phyloP scores from a whole-genome alignment of 768 basidiomycete species.

The Hydnum rufescens region DNA sequence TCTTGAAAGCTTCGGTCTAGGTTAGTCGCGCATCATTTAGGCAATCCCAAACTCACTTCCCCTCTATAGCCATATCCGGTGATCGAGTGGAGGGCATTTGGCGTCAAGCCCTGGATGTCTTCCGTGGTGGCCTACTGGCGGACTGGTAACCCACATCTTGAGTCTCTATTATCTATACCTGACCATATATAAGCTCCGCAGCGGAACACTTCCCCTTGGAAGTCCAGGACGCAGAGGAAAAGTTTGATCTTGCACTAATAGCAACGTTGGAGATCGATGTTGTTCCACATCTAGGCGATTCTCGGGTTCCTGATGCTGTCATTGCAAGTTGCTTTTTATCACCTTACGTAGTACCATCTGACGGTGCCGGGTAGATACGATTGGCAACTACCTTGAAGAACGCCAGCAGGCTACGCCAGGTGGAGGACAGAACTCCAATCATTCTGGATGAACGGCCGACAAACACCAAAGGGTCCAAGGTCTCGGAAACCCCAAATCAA shows the following conservation, averaged over 20 bases:
- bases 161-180: slow-evolving; percentile 5
- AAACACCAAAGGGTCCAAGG: neutral
- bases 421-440: slow-evolving; percentile 8
- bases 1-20: slow-evolving; percentile 29
- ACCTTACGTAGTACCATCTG: neutral
- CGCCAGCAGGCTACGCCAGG: slow-evolving; percentile 45
- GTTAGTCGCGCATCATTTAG: slow-evolving; percentile 19
- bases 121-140: slow-evolving; percentile 60
- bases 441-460: too few relatives aligned
- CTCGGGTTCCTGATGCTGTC: slow-evolving; percentile 49
- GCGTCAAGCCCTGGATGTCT: slow-evolving; percentile 65
- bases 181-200: slow-evolving; percentile 28
- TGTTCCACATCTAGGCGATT: slow-evolving; percentile 50
- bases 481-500: slow-evolving; percentile 1
- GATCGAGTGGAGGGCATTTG: slow-evolving; percentile 66
- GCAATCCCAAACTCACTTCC: neutral
- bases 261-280: slow-evolving; percentile 62
- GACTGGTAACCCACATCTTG: slow-evolving; percentile 37
- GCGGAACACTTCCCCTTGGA: slow-evolving; percentile 39
- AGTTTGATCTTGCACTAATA: slow-evolving; percentile 68
- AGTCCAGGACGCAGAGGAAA: slow-evolving; percentile 58
- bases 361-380: slow-evolving; percentile 15
- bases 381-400: slow-evolving; percentile 52
- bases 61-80: slow-evolving; percentile 30
- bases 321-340: slow-evolving; percentile 19